A percentile compares a stretch with the other conserved stretches of the same genome.
Evolutionary conservation across 257 asterid species (phyloP).

Genomic region (Schizonepeta tenuifolia): DNA sequence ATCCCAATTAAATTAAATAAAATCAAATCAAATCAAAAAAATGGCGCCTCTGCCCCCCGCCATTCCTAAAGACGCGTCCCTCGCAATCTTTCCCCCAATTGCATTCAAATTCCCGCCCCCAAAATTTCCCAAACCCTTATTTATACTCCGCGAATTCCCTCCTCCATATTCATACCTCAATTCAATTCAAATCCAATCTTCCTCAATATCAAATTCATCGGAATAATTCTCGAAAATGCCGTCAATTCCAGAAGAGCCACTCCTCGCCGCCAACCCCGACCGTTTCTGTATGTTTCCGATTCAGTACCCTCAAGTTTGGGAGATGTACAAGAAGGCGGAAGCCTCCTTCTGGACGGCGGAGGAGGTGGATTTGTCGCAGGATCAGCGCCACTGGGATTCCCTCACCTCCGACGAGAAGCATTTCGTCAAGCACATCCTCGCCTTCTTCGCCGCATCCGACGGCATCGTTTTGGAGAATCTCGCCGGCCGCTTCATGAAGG

Average conservation of each 20-base stretch:
- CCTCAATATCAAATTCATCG: neutral
- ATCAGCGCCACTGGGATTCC: constrained; percentile 68
- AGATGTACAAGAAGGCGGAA: constrained; percentile 94
- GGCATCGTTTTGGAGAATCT: constrained; percentile 94
- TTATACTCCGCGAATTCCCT: neutral
- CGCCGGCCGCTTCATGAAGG: constrained; percentile 96
- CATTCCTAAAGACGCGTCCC: constrained; percentile 13
- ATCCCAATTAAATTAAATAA: neutral
- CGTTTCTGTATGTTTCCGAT: constrained; percentile 98
- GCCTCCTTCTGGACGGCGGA: constrained; percentile 99
- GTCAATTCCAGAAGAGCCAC: constrained; percentile 41
- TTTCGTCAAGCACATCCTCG: constrained; percentile 80
- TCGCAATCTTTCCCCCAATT: constrained; percentile 27
- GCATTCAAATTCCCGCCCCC: constrained; percentile 29
- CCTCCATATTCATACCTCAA: neutral
- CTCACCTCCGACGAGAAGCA: constrained; percentile 74
- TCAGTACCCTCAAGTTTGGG: constrained; percentile 94
- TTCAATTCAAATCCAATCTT: constrained; percentile 33
- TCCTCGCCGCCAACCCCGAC: constrained; percentile 75
- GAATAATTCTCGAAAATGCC: constrained; percentile 30
- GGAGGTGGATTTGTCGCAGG: constrained; percentile 85
- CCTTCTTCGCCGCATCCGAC: constrained; percentile 96
- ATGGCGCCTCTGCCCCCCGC: constrained; percentile 25
- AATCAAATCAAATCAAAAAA: neutral
- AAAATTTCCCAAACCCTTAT: constrained; percentile 16